Base-by-base conservation (phyloP, 108 stramenopile genomes). In the Nitzschia sp. region DNA sequence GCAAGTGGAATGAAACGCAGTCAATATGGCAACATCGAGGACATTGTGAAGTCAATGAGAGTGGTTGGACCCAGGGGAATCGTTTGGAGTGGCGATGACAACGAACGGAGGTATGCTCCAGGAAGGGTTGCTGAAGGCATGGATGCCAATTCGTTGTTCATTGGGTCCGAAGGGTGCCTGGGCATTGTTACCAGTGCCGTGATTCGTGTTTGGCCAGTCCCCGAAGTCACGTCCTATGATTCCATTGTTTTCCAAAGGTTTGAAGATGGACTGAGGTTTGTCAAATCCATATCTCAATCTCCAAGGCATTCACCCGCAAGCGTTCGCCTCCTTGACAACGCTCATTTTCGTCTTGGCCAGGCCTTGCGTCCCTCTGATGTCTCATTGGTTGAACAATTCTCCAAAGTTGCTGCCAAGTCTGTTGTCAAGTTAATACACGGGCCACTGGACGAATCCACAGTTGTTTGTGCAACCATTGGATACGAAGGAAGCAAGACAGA, bases 1-100 rank as follows among this genome's bases (percentile, higher is more conserved):
- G 93, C 97, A 12, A 96, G 95, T 56, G 97, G 97, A 15, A 97
- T 97, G 97, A 96, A 95, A 63, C 84, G 91, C 62, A 93, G 90
- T 59, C 87, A 79, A 64, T 97, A 97, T 62, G 97, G 97, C 58
- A 97, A 97, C 44, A 97, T 97, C 63, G 97, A 97, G 77, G 94
- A 96, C 65, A 94, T 97, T 58, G 94, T 97, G 26, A 79, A 80
- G 22, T 86, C 88, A 50, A 84, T 94, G 10, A 68, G 79, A 11
- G 82, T 94, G 11, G 85, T 93, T 38, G 82, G 90, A 21, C 67
- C 88, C 8, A 69, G 77, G 56, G 78, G 80, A 41, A 54, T 80
- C 8, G 59, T 89, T 41, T 84, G 82, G 66, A 85, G 83, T 50
- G 75, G 79, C 22, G 54, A 67, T 63, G 43, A 70, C 40, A 60